Conservation (phyloP, 2,329 filamentous ascomycete species). For the Aspergillus sojae region DNA sequence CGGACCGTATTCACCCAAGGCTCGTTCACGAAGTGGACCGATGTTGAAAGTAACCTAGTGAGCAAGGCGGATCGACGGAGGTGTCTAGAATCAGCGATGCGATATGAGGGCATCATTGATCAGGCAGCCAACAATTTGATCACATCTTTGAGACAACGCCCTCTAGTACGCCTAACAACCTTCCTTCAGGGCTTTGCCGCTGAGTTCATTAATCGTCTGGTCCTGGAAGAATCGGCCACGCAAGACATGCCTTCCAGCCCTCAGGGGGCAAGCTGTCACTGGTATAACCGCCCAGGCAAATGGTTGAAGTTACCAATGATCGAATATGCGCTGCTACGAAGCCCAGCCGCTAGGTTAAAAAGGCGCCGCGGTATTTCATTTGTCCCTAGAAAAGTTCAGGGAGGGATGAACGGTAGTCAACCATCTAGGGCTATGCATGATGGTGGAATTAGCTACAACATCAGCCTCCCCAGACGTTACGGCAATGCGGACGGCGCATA, state of each 20-base stretch:
- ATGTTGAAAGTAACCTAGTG: not conserved
- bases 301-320: conserved; percentile 1
- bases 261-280: not conserved
- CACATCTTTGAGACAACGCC: conserved; percentile 11
- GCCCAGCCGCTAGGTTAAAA: conserved; percentile 9
- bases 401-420: not conserved
- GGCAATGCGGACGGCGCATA: not conserved
- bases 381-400: not conserved
- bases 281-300: not conserved
- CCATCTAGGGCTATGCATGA: not conserved
- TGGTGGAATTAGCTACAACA: not conserved
- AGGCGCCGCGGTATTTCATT: not conserved
- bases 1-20: not conserved
- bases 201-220: conserved; percentile 9
- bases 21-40: too few species aligned
- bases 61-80: not conserved
- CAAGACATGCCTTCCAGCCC: not conserved
- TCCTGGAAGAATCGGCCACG: not conserved
- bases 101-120: conserved; percentile 18
- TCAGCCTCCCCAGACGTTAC: not conserved
- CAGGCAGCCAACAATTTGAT: conserved; percentile 8
- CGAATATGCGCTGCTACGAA: conserved; percentile 8
- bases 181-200: conserved; percentile 11
- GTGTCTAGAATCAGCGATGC: not conserved
- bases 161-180: conserved; percentile 7